Conservation (phyloP, 2,329 filamentous ascomycete species). For the Colletotrichum zoysiae region DNA sequence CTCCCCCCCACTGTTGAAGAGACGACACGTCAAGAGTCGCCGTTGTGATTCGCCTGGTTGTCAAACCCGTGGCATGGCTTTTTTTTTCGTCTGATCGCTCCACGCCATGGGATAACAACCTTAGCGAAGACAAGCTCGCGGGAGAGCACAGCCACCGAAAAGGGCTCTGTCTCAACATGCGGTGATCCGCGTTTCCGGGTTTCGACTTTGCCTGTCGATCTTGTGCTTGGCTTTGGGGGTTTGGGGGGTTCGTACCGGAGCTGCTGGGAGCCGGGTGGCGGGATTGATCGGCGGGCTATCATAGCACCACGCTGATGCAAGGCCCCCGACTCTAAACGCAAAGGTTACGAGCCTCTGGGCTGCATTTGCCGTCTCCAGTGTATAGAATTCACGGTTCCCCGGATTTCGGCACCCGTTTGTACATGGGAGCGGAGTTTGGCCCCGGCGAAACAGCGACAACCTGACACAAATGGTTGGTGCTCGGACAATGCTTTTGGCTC, state of each 20-base stretch:
- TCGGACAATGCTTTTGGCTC: neutral
- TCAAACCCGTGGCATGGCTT: too few relatives aligned
- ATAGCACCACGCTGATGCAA: neutral
- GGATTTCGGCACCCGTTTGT: neutral
- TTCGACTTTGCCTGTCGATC: conserved; percentile 10
- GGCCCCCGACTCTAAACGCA: neutral
- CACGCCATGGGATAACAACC: too few relatives aligned
- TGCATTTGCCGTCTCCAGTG: neutral
- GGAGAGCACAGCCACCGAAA: neutral
- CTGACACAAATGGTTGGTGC: neutral
- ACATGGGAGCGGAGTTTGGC: neutral
- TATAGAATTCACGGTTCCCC: neutral
- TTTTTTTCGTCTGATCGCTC: neutral
- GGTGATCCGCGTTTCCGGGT: conserved; percentile 3
- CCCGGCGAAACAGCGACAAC: neutral
- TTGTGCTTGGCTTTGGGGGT: neutral
- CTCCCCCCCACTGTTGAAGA: neutral
- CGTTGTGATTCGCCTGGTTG: neutral
- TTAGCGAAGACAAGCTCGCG: neutral
- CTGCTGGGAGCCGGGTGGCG: neutral
- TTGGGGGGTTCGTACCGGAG: neutral
- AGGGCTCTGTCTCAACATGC: neutral
- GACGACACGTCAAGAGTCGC: neutral
- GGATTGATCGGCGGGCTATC: neutral
- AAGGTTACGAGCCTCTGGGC: too few relatives aligned